These are phyloP conservation scores for Neoboletus subvelutipes DNA, from an alignment of 768 basidiomycete species.

Conservation along the genomic window DNA sequence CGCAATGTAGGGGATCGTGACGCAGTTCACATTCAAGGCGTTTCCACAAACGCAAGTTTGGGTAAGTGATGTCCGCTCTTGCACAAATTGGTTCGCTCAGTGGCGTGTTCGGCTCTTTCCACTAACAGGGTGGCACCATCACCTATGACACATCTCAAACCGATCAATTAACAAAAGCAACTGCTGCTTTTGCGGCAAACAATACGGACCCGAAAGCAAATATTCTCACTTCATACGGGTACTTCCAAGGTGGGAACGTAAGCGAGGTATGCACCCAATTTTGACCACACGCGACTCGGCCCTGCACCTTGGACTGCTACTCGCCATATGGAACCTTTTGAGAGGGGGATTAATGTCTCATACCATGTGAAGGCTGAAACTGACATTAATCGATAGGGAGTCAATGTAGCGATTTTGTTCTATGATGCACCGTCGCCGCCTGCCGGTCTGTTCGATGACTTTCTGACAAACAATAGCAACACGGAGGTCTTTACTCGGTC, in stretches of 20 bases:
- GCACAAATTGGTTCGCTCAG: conserved; percentile 1
- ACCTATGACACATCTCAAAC: conserved; percentile 19
- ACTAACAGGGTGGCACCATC: conserved; percentile 49
- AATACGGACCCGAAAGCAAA: conserved; percentile 28
- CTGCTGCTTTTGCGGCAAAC: conserved; percentile 21
- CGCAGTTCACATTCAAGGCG: conserved; percentile 52
- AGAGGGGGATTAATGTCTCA: background rate
- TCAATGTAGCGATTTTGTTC: conserved; percentile 44
- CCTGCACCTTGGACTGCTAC: background rate
- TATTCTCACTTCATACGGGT: conserved; percentile 44
- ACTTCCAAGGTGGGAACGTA: conserved; percentile 27
- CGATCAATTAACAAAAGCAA: conserved; percentile 25
- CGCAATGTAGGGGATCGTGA: conserved; percentile 52
- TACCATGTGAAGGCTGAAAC: conserved; percentile 1
- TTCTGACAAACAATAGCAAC: conserved; percentile 25
- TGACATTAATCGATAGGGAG: conserved; percentile 10
- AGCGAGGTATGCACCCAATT: conserved; percentile 33
- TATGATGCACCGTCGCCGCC: conserved; percentile 48
- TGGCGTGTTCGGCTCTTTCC: conserved; percentile 4
- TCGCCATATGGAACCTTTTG: background rate
- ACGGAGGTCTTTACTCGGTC: conserved; percentile 20
- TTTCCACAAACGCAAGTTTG: conserved; percentile 32
- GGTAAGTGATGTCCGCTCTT: conserved; percentile 14
- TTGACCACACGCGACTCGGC: conserved; percentile 3
- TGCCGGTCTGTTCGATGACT: conserved; percentile 27